These are phyloP conservation scores for Hemileia vastatrix DNA, from an alignment of 1,284 basidiomycete species.

Conservation along the genomic window DNA sequence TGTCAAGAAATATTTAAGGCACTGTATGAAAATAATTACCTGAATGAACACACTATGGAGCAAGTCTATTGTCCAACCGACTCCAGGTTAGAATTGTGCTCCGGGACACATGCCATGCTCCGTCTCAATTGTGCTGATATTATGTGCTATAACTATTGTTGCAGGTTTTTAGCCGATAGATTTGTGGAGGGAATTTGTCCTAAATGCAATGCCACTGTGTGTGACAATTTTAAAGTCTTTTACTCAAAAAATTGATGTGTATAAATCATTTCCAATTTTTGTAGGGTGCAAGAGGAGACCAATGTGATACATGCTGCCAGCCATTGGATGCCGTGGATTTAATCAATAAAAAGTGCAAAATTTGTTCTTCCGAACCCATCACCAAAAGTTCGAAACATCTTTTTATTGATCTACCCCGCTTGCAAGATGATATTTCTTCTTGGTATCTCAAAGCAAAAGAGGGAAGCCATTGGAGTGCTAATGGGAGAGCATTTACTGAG, in stretches of 20 bases:
- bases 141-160: not conserved
- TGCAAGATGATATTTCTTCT: conserved; percentile 74
- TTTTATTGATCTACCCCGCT: conserved; percentile 74
- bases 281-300: conserved; percentile 92
- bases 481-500: conserved; percentile 83
- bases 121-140: not conserved
- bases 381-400: conserved; percentile 68
- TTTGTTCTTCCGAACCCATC: conserved; percentile 64
- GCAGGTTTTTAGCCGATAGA: conserved; percentile 82
- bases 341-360: conserved; percentile 86
- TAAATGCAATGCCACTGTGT: conserved; percentile 70
- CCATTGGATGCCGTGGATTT: conserved; percentile 83
- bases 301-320: conserved; percentile 89
- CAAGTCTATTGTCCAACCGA: conserved; percentile 91
- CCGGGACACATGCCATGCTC: not conserved
- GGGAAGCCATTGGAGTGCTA: conserved; percentile 81
- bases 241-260: not conserved
- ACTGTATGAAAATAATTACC: conserved; percentile 62
- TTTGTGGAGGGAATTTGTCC: conserved; percentile 92
- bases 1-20: conserved; percentile 77
- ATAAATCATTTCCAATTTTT: conserved; percentile 6
- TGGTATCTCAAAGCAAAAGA: conserved; percentile 76
- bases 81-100: conserved; percentile 54
- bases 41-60: conserved; percentile 72
- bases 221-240: conserved; percentile 22